A percentile compares a stretch with the other conserved stretches of the same genome.
Conservation (phyloP, 805 yeast genomes). For the Blastobotrys terrestris region DNA sequence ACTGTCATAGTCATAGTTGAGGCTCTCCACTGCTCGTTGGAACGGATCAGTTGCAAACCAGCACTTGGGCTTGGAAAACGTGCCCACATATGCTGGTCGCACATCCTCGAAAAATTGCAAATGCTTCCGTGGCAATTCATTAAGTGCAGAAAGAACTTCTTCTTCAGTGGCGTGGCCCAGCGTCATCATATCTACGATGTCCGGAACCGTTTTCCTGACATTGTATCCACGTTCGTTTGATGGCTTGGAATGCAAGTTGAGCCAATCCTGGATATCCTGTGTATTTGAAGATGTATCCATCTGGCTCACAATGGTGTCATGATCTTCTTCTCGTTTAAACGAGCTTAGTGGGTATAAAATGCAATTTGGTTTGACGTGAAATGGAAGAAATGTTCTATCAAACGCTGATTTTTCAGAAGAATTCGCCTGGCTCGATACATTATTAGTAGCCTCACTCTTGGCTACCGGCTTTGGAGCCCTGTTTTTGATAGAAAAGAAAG, state of each 20-base stretch:
- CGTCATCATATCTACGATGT: slow-evolving; percentile 17
- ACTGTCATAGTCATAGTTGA: slow-evolving; percentile 45
- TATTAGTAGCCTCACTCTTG: too few species aligned
- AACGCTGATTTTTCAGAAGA: slow-evolving; percentile 22
- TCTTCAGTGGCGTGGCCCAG: slow-evolving; percentile 17
- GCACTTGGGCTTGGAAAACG: slow-evolving; percentile 35
- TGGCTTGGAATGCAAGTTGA: neutral
- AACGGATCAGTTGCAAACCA: slow-evolving; percentile 21
- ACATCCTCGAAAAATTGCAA: slow-evolving; percentile 44
- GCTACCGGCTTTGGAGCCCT: slow-evolving; percentile 11
- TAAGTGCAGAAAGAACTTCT: slow-evolving; percentile 13
- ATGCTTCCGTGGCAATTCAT: slow-evolving; percentile 27
- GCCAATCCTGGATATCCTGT: neutral
- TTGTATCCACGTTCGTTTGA: slow-evolving; percentile 17
- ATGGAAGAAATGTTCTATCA: slow-evolving; percentile 28
- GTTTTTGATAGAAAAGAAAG: slow-evolving; percentile 18
- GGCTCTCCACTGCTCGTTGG: slow-evolving; percentile 17
- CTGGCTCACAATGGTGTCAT: neutral
- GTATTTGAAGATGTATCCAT: slow-evolving; percentile 7
- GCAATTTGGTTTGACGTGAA: slow-evolving; percentile 26
- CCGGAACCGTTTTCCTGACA: slow-evolving; percentile 18
- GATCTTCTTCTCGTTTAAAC: slow-evolving; percentile 1
- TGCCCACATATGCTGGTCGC: slow-evolving; percentile 49
- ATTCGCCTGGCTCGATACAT: too few species aligned
- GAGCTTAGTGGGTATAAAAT: slow-evolving; percentile 15